Base-by-base conservation (phyloP, 2,329 filamentous ascomycete genomes). In the Exophiala viscosa region DNA sequence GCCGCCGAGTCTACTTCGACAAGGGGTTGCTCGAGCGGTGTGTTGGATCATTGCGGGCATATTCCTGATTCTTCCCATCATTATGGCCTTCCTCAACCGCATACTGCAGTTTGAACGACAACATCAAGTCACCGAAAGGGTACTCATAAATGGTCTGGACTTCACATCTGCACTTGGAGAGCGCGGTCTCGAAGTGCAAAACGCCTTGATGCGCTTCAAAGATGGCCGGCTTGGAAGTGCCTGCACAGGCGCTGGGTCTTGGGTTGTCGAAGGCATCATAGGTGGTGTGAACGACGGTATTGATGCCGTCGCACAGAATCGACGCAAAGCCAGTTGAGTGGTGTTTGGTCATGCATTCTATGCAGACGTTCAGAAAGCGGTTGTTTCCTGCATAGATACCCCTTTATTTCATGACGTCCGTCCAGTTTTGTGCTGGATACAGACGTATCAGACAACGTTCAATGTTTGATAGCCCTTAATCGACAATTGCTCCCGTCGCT, bases 241-340 rank as follows among this genome's bases (percentile, higher is more conserved):
- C 2, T 65, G 87, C 17, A 74, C 78, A 14, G 78, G 81, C 31
- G 64, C 80, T 8, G 75, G 78, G 2, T 66, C 77, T 2, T 89
- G 85, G 81, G 78, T 82, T 62, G 67, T 86, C 1, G 77, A 84
- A 57, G 80, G 83, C 15, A 70, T 89, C 45, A 77, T 82, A 1
- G 84, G 82, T 11, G 87, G 86, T 0, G 72, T 89, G 38, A 82
- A 83, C 61, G 83, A 88, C 60, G 84, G 86, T 17, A 35, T 58
- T 33, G 52, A 58, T 39, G 52, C 52, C 18, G 49, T 55, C 10
- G 49, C 56, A 36, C 52, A 51, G 40, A 45, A 44, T 34, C 52
- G 52, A 5, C 71, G 76, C 33, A 76, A 74, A 1, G 76, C 82
- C 55, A 80, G 80, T 0, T 71, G 82, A 66, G 65, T 69, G 15